phyloP scores from a whole-genome alignment of 2,329 filamentous ascomycete genomes.

The Penicillium sp. region DNA sequence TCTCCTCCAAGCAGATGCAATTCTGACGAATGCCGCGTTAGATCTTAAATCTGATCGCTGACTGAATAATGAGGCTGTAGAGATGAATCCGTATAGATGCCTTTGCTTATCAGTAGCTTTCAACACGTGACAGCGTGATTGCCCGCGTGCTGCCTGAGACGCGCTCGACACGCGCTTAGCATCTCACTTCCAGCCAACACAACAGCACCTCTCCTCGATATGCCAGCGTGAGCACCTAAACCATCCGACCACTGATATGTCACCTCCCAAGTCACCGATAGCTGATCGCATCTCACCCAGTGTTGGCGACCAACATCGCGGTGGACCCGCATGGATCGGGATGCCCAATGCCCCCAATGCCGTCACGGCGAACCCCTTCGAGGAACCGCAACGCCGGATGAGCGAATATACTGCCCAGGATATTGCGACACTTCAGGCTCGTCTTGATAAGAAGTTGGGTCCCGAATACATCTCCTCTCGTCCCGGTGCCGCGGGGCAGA shows the following conservation, averaged over 20 bases:
- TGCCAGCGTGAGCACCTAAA: slow-evolving; percentile 47
- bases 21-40: background rate
- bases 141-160: slow-evolving; percentile 24
- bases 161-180: slow-evolving; percentile 19
- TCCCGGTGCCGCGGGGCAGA: slow-evolving; percentile 75
- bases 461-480: slow-evolving; percentile 93
- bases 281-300: slow-evolving; percentile 44
- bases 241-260: background rate
- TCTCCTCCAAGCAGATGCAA: background rate
- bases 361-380: slow-evolving; percentile 69
- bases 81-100: no score
- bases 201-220: slow-evolving; percentile 26
- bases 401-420: slow-evolving; percentile 84
- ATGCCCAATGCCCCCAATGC: slow-evolving; percentile 33
- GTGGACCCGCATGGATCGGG: slow-evolving; percentile 43
- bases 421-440: slow-evolving; percentile 80
- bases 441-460: slow-evolving; percentile 87
- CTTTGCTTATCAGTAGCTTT: slow-evolving; percentile 4
- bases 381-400: slow-evolving; percentile 65
- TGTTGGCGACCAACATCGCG: slow-evolving; percentile 66
- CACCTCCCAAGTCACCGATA: slow-evolving; percentile 6
- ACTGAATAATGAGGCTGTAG: no score
- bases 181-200: slow-evolving; percentile 7
- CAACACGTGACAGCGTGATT: slow-evolving; percentile 36
- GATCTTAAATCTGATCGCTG: background rate